phyloP scores from a whole-genome alignment of 2,329 filamentous ascomycete species.

The Colletotrichum lini region DNA sequence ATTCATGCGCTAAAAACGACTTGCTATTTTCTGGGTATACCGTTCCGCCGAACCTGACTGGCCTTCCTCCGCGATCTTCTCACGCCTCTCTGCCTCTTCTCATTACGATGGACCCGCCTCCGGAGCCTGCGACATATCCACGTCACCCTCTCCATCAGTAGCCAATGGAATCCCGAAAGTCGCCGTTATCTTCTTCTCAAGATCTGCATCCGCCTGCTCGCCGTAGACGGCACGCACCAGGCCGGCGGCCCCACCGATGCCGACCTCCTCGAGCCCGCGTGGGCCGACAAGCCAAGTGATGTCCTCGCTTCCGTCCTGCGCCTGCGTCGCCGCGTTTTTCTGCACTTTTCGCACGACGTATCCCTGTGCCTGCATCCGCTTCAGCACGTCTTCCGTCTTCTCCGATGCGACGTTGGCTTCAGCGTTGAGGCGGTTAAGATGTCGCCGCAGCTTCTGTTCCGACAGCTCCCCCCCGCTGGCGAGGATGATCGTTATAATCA shows the following conservation, averaged over 20 bases:
- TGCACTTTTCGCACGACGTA: slow-evolving; percentile 86
- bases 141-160: slow-evolving; percentile 46
- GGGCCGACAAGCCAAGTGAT: slow-evolving; percentile 89
- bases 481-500: slow-evolving; percentile 82
- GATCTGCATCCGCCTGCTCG: slow-evolving; percentile 62
- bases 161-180: slow-evolving; percentile 69
- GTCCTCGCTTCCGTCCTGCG: slow-evolving; percentile 77
- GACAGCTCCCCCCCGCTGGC: slow-evolving; percentile 81
- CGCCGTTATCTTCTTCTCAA: slow-evolving; percentile 72
- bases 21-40: slow-evolving; percentile 32
- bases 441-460: slow-evolving; percentile 84
- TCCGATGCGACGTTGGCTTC: slow-evolving; percentile 81
- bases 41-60: not conserved
- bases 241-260: slow-evolving; percentile 79
- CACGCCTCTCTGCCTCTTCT: slow-evolving; percentile 35
- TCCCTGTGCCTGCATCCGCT: slow-evolving; percentile 83
- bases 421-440: slow-evolving; percentile 81
- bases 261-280: slow-evolving; percentile 88
- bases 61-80: slow-evolving; percentile 42
- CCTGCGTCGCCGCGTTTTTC: slow-evolving; percentile 60
- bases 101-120: slow-evolving; percentile 37
- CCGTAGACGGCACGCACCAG: slow-evolving; percentile 76
- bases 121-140: slow-evolving; percentile 33
- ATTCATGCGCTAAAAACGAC: slow-evolving; percentile 19
- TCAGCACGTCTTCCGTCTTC: slow-evolving; percentile 81